phyloP scores from a whole-genome alignment of 2,329 filamentous ascomycete genomes.

The Fusarium sp. region DNA sequence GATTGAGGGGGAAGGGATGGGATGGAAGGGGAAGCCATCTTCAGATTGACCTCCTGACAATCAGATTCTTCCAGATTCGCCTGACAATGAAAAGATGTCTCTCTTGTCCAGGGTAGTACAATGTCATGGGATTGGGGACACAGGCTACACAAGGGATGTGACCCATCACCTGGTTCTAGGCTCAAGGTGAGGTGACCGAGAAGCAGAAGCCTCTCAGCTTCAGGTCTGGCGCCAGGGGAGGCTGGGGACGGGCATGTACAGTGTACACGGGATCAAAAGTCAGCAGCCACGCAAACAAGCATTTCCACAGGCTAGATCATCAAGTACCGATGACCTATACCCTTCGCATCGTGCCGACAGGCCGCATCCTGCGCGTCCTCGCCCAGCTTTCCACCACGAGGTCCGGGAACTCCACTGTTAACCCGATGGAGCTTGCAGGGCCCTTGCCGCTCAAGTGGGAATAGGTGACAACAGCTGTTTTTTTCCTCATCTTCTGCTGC shows the following conservation, averaged over 20 bases:
- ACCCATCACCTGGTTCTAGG: conserved; percentile 22
- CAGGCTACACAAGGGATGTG: conserved; percentile 14
- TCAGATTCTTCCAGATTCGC: conserved; percentile 17
- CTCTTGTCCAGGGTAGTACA: conserved; percentile 31
- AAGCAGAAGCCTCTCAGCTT: conserved; percentile 11
- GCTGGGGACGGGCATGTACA: conserved; percentile 12
- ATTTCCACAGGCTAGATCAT: background rate
- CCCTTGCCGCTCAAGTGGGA: conserved; percentile 13
- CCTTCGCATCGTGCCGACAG: background rate
- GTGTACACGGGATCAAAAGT: conserved; percentile 11
- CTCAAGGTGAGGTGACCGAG: conserved; percentile 26
- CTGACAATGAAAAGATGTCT: conserved; percentile 7
- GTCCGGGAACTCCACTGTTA: conserved; percentile 17
- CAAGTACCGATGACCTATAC: background rate
- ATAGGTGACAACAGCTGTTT: conserved; percentile 18
- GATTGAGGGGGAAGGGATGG: background rate
- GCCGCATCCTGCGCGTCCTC: background rate
- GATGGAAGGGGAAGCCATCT: conserved; percentile 5
- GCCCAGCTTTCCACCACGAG: conserved; percentile 22
- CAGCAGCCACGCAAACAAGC: conserved; percentile 15
- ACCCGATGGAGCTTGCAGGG: conserved; percentile 18
- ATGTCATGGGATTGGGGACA: conserved; percentile 24
- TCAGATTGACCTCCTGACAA: conserved; percentile 13
- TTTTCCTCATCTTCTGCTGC: conserved; percentile 21
- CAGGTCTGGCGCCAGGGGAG: conserved; percentile 2